These are phyloP conservation scores for Closterium sp. DNA, from an alignment of 139 green algal genomes.

Conservation along the genomic window DNA sequence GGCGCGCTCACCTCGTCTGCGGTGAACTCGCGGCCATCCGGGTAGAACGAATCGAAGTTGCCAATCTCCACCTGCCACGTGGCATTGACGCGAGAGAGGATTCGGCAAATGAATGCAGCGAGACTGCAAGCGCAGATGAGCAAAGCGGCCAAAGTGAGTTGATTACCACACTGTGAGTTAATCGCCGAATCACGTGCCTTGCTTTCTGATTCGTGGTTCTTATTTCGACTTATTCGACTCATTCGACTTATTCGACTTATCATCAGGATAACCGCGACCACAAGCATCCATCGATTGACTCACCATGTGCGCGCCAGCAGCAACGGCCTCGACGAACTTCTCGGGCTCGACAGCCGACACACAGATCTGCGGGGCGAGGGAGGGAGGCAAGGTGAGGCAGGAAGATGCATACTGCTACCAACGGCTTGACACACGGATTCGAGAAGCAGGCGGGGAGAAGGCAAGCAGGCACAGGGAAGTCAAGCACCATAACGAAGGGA, in stretches of 20 bases:
- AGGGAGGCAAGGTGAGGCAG: slow-evolving; percentile 2
- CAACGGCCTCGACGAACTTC: slow-evolving; percentile 34
- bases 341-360: slow-evolving; percentile 43
- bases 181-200: too few relatives aligned
- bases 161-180: too few relatives aligned
- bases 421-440: too few relatives aligned
- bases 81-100: not conserved
- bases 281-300: not conserved
- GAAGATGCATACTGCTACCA: too few relatives aligned
- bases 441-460: too few relatives aligned
- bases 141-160: not conserved
- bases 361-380: slow-evolving; percentile 27
- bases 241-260: too few relatives aligned
- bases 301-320: slow-evolving; percentile 50
- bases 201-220: too few relatives aligned
- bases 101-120: not conserved
- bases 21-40: slow-evolving; percentile 42
- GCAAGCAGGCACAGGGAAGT: too few relatives aligned
- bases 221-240: too few relatives aligned
- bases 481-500: too few relatives aligned
- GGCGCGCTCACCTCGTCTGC: slow-evolving; percentile 40
- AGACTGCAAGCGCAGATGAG: slow-evolving; percentile 1
- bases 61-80: slow-evolving; percentile 51
- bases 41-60: slow-evolving; percentile 53
- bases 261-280: too few relatives aligned